Percentiles rank a stretch among this genome's conserved stretches.
These are phyloP conservation scores for Senna siamea DNA, from an alignment of 306 rosid species.

Conservation along the genomic window DNA sequence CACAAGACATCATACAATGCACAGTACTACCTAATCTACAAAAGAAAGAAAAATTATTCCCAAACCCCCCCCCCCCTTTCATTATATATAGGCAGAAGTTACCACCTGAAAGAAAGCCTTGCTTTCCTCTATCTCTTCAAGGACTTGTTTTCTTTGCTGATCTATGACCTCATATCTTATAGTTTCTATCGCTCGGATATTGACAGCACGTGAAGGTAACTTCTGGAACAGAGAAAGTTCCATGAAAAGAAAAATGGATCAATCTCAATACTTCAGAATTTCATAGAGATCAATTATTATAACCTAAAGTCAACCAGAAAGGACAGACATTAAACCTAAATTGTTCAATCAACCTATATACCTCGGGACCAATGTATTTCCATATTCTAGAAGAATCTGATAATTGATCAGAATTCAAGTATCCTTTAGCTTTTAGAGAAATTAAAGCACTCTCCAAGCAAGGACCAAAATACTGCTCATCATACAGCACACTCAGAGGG, in stretches of 20 bases:
- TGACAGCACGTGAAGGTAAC: slow-evolving; percentile 72
- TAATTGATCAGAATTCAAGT: slow-evolving; percentile 55
- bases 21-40: slow-evolving; percentile 12
- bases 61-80: neutral
- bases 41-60: neutral
- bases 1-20: slow-evolving; percentile 12
- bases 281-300: slow-evolving; percentile 30
- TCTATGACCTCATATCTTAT: slow-evolving; percentile 72
- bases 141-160: slow-evolving; percentile 56
- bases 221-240: slow-evolving; percentile 52
- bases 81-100: slow-evolving; percentile 14
- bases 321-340: slow-evolving; percentile 33
- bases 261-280: slow-evolving; percentile 13
- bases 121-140: slow-evolving; percentile 99
- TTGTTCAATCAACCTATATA: slow-evolving; percentile 37
- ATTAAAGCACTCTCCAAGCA: slow-evolving; percentile 53
- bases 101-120: slow-evolving; percentile 90
- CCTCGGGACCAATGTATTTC: slow-evolving; percentile 87
- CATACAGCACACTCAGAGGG: slow-evolving; percentile 68
- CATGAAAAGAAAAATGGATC: slow-evolving; percentile 23
- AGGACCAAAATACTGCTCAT: slow-evolving; percentile 78
- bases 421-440: slow-evolving; percentile 70
- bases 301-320: slow-evolving; percentile 35
- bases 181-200: slow-evolving; percentile 83
- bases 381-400: slow-evolving; percentile 61